phyloP scores from a whole-genome alignment of 306 rosid species.

The Citrullus mucosospermus region DNA sequence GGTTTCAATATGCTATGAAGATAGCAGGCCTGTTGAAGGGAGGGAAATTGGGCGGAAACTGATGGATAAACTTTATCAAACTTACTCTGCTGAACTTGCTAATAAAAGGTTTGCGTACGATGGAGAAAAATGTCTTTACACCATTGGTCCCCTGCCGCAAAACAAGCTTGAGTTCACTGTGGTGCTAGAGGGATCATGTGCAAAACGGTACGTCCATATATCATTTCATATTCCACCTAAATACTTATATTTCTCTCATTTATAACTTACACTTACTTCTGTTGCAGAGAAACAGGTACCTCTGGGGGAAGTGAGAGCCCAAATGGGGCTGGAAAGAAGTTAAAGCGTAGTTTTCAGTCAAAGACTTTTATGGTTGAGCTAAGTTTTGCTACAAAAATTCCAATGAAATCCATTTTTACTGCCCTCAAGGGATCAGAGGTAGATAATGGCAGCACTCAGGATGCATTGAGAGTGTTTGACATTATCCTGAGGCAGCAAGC shows the following conservation, averaged over 20 bases:
- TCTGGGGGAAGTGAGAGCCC: slow-evolving; percentile 31
- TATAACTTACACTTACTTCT: slow-evolving; percentile 7
- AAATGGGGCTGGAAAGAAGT: slow-evolving; percentile 29
- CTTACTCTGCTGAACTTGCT: slow-evolving; percentile 49
- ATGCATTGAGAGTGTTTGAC: slow-evolving; percentile 75
- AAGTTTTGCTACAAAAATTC: slow-evolving; percentile 48
- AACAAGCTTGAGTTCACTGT: slow-evolving; percentile 45
- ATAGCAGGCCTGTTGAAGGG: slow-evolving; percentile 40
- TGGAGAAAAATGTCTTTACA: slow-evolving; percentile 61
- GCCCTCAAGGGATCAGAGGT: slow-evolving; percentile 36
- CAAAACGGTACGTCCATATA: slow-evolving; percentile 30
- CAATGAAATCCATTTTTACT: slow-evolving; percentile 40
- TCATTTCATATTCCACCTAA: slow-evolving; percentile 4
- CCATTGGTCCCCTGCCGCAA: slow-evolving; percentile 60
- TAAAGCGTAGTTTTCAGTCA: slow-evolving; percentile 38
- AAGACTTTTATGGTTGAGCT: slow-evolving; percentile 50
- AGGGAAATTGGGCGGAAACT: slow-evolving; percentile 62
- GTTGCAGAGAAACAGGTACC: slow-evolving; percentile 24
- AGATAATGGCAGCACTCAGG: slow-evolving; percentile 33
- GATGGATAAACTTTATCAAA: slow-evolving; percentile 54
- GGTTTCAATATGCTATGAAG: slow-evolving; percentile 60
- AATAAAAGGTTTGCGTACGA: slow-evolving; percentile 61
- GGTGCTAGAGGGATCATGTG: slow-evolving; percentile 57
- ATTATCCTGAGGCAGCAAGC: slow-evolving; percentile 68
- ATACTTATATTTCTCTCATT: background rate